Conservation (phyloP, 352 stramenopile genomes). For the Phytophthora pluvialis region DNA sequence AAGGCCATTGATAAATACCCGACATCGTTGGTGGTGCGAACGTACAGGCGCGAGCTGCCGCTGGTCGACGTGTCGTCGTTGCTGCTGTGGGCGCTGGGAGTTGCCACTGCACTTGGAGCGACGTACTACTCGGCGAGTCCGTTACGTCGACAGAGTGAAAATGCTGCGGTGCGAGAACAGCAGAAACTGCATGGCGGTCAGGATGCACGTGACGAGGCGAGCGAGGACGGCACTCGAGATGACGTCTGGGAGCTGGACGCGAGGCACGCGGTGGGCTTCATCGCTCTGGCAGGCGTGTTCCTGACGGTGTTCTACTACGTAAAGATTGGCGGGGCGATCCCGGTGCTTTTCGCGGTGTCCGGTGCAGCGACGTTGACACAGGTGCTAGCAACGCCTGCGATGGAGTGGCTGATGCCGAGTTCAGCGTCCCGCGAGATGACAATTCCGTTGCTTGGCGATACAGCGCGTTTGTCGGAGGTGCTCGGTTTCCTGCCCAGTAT, state of each 20-base stretch:
- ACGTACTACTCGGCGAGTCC: slow-evolving; percentile 63
- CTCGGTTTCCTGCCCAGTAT: slow-evolving; percentile 48
- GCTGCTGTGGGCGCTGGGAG: slow-evolving; percentile 66
- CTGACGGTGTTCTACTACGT: slow-evolving; percentile 79
- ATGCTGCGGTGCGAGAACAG: slow-evolving; percentile 12
- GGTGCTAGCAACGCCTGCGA: slow-evolving; percentile 51
- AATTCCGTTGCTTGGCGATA: slow-evolving; percentile 47
- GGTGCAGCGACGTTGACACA: slow-evolving; percentile 56
- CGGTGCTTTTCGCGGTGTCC: slow-evolving; percentile 75
- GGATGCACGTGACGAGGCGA: slow-evolving; percentile 16
- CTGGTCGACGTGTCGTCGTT: slow-evolving; percentile 67
- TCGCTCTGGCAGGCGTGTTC: slow-evolving; percentile 60
- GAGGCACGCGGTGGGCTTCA: slow-evolving; percentile 69
- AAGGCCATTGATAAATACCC: slow-evolving; percentile 45
- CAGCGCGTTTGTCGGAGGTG: slow-evolving; percentile 53
- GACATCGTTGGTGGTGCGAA: slow-evolving; percentile 45
- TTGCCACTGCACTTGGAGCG: slow-evolving; percentile 60
- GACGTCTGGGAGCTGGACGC: slow-evolving; percentile 72
- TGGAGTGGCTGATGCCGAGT: slow-evolving; percentile 44
- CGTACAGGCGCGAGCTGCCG: slow-evolving; percentile 53
- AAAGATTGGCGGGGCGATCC: slow-evolving; percentile 61
- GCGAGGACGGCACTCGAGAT: slow-evolving; percentile 17
- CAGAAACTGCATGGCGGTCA: slow-evolving; percentile 29
- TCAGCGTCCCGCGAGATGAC: slow-evolving; percentile 45
- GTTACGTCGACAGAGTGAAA: slow-evolving; percentile 23